Conservation (phyloP, 2,329 filamentous ascomycete species). For the Fusarium mangiferae region DNA sequence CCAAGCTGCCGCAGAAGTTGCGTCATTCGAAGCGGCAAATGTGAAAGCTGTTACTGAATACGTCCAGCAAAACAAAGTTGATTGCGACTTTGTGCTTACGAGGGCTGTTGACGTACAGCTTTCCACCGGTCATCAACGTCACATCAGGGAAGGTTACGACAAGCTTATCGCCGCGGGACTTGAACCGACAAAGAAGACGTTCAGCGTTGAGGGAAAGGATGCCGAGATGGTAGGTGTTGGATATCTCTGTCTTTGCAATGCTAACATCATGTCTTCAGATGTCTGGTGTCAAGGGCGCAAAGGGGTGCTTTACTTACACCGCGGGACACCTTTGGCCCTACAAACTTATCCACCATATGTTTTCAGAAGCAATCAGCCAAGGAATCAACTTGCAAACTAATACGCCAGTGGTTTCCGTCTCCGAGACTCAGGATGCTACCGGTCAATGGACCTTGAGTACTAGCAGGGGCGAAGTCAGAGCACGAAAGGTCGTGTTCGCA, state of each 20-base stretch:
- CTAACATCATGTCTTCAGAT: background rate
- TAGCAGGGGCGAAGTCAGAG: background rate
- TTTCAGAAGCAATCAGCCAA: background rate
- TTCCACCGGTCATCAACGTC: background rate
- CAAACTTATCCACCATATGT: background rate
- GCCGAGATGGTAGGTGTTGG: background rate
- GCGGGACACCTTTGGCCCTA: background rate
- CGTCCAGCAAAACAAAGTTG: background rate
- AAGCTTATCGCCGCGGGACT: background rate
- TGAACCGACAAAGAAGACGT: background rate
- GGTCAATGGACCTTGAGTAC: background rate
- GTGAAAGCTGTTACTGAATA: background rate
- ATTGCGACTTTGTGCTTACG: background rate
- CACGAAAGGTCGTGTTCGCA: background rate
- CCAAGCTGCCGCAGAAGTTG: background rate
- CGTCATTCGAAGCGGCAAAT: background rate
- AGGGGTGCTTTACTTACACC: background rate
- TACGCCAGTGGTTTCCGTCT: background rate
- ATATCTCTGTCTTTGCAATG: accelerated
- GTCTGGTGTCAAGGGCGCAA: background rate
- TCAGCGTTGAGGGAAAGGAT: background rate
- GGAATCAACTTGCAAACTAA: background rate
- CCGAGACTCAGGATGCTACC: accelerated
- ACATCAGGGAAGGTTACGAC: background rate
- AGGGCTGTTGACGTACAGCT: background rate